Conservation (phyloP, 805 yeast genomes). For the Zygosaccharomyces siamensis region DNA sequence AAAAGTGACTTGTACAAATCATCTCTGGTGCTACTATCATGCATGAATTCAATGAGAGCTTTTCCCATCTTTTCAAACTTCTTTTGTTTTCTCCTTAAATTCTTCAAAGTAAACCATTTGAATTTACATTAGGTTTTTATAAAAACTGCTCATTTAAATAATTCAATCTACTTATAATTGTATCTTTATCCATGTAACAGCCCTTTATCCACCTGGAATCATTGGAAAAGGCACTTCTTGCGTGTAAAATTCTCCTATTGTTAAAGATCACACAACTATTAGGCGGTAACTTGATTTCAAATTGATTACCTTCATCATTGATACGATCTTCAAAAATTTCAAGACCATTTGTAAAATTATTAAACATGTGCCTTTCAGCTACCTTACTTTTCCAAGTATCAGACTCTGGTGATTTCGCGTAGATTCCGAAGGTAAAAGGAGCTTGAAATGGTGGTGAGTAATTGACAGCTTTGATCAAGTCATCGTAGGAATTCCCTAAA, state of each 20-base stretch:
- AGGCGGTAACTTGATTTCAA: conserved; percentile 49
- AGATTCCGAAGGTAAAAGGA: conserved; percentile 59
- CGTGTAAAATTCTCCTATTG: conserved; percentile 66
- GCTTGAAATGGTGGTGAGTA: conserved; percentile 85
- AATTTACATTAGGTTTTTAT: conserved; percentile 4
- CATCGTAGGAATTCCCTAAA: conserved; percentile 28
- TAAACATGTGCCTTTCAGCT: conserved; percentile 41
- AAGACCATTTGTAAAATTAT: conserved; percentile 56
- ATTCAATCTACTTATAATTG: conserved; percentile 58
- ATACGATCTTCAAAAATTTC: conserved; percentile 55
- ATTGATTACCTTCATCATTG: conserved; percentile 49
- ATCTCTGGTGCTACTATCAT: conserved; percentile 6
- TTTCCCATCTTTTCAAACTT: not conserved
- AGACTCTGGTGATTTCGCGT: conserved; percentile 31
- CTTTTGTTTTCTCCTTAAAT: not conserved
- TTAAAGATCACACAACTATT: conserved; percentile 63
- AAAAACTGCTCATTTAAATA: conserved; percentile 27
- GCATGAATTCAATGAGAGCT: conserved; percentile 11
- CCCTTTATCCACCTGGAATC: conserved; percentile 70
- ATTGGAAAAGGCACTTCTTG: conserved; percentile 49
- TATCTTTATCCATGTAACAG: conserved; percentile 67
- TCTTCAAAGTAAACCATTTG: not conserved
- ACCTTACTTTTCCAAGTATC: conserved; percentile 36
- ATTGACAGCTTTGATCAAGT: conserved; percentile 50
- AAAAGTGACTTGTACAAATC: conserved; percentile 14